A percentile compares a stretch with the other conserved stretches of the same genome.
Conservation (phyloP, 2,329 filamentous ascomycete species). For the Pyrenochaeta sp. region DNA sequence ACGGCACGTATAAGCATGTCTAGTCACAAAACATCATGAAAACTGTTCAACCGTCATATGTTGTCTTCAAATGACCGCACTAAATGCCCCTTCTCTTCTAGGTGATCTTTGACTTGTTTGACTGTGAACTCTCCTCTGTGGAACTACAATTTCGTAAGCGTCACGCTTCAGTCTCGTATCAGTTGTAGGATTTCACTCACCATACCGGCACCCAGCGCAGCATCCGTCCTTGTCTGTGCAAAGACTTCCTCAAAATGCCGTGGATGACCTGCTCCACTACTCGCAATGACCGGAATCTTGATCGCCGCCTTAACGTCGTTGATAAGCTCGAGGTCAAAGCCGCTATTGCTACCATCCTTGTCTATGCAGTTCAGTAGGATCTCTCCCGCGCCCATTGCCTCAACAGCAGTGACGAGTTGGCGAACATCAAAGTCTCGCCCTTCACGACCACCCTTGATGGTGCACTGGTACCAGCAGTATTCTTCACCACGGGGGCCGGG, state of each 20-base stretch:
- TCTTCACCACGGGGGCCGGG: constrained; percentile 79
- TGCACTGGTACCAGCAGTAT: constrained; percentile 97
- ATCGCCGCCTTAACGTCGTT: constrained; percentile 85
- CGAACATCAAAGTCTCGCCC: constrained; percentile 93
- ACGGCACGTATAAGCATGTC: background rate
- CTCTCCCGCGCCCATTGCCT: constrained; percentile 95
- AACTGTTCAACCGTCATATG: constrained; percentile 12
- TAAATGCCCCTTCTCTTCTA: constrained; percentile 74
- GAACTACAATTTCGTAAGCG: constrained; percentile 63
- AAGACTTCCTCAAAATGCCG: constrained; percentile 93
- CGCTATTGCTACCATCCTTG: constrained; percentile 91
- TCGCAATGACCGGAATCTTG: constrained; percentile 93
- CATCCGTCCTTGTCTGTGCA: constrained; percentile 83
- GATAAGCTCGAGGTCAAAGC: constrained; percentile 94
- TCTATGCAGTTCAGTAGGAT: constrained; percentile 98
- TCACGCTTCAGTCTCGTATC: background rate
- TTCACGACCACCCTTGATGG: constrained; percentile 93
- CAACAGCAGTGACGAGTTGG: constrained; percentile 85
- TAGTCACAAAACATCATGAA: no score
- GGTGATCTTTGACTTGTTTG: constrained; percentile 86
- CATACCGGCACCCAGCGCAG: constrained; percentile 94
- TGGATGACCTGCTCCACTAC: constrained; percentile 88
- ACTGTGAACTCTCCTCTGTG: constrained; percentile 96
- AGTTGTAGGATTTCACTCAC: constrained; percentile 52
- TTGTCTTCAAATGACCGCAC: constrained; percentile 77